Conservation (phyloP, 2,329 filamentous ascomycete species). For the Botrytis sinoallii region DNA sequence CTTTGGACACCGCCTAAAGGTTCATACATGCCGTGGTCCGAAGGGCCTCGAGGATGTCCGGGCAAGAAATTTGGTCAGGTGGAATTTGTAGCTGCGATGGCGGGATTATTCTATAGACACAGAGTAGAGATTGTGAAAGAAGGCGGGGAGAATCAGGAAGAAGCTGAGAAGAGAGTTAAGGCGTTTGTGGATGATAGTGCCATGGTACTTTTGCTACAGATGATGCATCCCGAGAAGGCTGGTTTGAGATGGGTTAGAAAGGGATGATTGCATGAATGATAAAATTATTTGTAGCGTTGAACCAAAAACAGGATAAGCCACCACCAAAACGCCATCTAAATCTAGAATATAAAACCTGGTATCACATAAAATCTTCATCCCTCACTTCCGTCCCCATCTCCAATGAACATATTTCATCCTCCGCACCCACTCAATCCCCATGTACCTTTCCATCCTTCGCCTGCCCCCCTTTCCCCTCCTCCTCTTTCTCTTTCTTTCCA, state of each 20-base stretch:
- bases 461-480: no score
- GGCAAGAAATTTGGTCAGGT: neutral
- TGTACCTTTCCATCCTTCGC: neutral
- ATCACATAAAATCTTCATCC: neutral
- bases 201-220: neutral
- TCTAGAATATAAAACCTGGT: neutral
- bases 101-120: neutral
- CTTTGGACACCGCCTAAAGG: neutral
- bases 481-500: neutral
- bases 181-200: neutral
- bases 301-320: rapidly evolving
- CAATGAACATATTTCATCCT: neutral
- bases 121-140: neutral
- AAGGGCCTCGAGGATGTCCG: neutral
- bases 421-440: neutral
- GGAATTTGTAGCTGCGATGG: neutral
- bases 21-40: neutral
- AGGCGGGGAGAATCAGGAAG: neutral
- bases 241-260: neutral
- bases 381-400: neutral
- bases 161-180: neutral
- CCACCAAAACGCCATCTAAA: neutral
- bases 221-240: neutral
- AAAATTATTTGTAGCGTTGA: neutral
- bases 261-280: neutral